Base-by-base conservation (phyloP, 148 eudicot species). In the Rhododendron molle region DNA sequence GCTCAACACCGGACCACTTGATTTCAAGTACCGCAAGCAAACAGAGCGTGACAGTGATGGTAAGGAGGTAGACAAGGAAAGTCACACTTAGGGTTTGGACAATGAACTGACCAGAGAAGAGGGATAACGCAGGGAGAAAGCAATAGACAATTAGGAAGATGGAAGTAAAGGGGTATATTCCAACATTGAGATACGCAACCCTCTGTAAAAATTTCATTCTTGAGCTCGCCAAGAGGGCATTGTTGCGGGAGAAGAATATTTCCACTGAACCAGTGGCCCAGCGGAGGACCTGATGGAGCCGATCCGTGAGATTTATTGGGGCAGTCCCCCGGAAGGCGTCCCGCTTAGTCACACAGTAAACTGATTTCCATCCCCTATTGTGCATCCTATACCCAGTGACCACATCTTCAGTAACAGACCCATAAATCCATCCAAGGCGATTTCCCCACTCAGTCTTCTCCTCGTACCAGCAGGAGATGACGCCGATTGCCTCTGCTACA, bases 191-290 rank as follows among this genome's bases (percentile, higher is more conserved):
- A 93, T 96, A 96, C 28, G 98, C 98, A 73, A 96, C 88, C 47
- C 96, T 88, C 74, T 96, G 98, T 76, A 96, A 83, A 80, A 94
- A 83, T 90, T 94, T 94, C 98, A 96, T 96, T 69, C 87, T 93
- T 1, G 98, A 88, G 91, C 95, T 96, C 15, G 98, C 98, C 46
- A 96, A 88, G 23, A 96, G 87, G 67, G 98, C 98, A 36, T 96
- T 96, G 92, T 96, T 96, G 14, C 98, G 95, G 26, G 98, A 96
- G 88, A 96, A 96, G 86, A 96, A 96, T 13, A 96, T 96, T 84
- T 96, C 98, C 3, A 96, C 98, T 10, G 98, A 94, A 5, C 98
- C 98, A 5, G 98, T 96, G 43, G 98, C 98, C 98, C 98, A 95
- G 2, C 98, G 95, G 50, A 95, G 93, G 26, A 96, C 98, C 85